Percentiles rank a stretch among this genome's conserved stretches.
These are phyloP conservation scores for Trichophaea hybrida DNA, from an alignment of 2,329 filamentous ascomycete genomes.

Conservation along the genomic window DNA sequence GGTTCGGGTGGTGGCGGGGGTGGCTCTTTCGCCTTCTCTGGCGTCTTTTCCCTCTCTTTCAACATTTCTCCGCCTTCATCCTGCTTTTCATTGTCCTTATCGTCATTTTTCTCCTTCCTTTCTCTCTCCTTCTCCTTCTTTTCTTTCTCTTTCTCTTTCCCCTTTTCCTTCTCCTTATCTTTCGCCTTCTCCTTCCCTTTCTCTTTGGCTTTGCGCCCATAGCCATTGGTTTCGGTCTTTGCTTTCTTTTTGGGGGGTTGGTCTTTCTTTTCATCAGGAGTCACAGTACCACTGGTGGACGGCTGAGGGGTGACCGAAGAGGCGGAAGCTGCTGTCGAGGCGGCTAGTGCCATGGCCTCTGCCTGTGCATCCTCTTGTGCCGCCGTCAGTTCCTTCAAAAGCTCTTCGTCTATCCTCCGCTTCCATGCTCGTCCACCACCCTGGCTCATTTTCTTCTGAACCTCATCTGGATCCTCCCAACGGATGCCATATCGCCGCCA, in stretches of 20 bases:
- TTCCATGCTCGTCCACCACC: constrained; percentile 73
- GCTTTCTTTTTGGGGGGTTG: constrained; percentile 49
- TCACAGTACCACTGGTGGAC: constrained; percentile 8
- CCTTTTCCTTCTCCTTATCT: constrained; percentile 31
- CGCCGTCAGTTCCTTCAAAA: constrained; percentile 56
- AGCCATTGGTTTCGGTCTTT: constrained; percentile 33
- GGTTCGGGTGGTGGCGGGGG: constrained; percentile 57
- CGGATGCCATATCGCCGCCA: constrained; percentile 95
- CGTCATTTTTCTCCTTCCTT: constrained; percentile 26
- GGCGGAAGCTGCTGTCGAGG: constrained; percentile 27
- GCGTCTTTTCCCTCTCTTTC: constrained; percentile 31
- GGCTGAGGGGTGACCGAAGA: constrained; percentile 25
- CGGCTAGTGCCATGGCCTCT: constrained; percentile 25
- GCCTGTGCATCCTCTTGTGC: constrained; percentile 42
- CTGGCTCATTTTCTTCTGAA: constrained; percentile 71
- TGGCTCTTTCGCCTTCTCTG: constrained; percentile 40
- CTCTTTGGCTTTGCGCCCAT: constrained; percentile 30
- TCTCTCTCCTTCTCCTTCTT: constrained; percentile 36
- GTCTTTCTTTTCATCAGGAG: constrained; percentile 33
- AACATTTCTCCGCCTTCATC: background rate
- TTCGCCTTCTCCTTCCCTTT: constrained; percentile 40
- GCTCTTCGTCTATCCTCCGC: constrained; percentile 78
- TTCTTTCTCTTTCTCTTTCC: constrained; percentile 36
- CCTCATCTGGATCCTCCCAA: constrained; percentile 86
- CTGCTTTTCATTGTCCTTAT: background rate